Evolutionary conservation across 805 yeast species (phyloP).

Genomic region (Kodamaea nitidulidarum): DNA sequence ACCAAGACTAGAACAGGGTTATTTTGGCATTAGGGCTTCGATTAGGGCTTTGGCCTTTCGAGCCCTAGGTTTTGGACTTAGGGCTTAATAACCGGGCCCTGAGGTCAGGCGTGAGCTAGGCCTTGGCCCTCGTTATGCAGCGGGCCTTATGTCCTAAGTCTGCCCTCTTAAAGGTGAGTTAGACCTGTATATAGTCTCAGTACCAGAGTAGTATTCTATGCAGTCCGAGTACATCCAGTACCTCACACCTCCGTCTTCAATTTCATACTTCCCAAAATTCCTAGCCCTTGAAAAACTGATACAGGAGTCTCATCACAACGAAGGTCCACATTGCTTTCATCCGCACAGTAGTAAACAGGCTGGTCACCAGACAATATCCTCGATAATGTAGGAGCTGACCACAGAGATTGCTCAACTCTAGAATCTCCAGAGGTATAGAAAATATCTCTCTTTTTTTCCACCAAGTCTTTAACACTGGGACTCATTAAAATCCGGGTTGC

Average conservation of each 20-base stretch:
- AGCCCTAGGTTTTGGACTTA: too few species aligned
- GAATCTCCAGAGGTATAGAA: not conserved
- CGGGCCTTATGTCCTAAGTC: too few species aligned
- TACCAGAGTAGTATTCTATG: too few species aligned
- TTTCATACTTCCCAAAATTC: not conserved
- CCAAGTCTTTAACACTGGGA: slow-evolving; percentile 3
- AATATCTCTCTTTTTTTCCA: not conserved
- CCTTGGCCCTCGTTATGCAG: too few species aligned
- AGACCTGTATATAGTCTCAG: too few species aligned
- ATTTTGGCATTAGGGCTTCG: too few species aligned
- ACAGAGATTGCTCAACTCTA: not conserved
- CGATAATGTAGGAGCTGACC: not conserved
- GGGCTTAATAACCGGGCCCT: too few species aligned
- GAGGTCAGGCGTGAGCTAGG: too few species aligned
- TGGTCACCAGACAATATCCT: not conserved
- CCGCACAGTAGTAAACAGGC: slow-evolving; percentile 6
- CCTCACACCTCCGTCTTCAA: not conserved
- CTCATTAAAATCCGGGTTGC: slow-evolving; percentile 2
- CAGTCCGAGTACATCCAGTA: too few species aligned
- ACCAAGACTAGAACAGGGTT: too few species aligned
- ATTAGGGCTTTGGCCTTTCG: too few species aligned
- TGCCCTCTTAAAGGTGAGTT: too few species aligned
- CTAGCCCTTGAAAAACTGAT: not conserved
- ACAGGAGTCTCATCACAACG: slow-evolving; percentile 3
- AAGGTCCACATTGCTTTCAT: slow-evolving; percentile 3